Percentiles rank a stretch among this genome's conserved stretches.
Conservation (phyloP, 495 filamentous ascomycete genomes). For the Lophiotrema nucula region DNA sequence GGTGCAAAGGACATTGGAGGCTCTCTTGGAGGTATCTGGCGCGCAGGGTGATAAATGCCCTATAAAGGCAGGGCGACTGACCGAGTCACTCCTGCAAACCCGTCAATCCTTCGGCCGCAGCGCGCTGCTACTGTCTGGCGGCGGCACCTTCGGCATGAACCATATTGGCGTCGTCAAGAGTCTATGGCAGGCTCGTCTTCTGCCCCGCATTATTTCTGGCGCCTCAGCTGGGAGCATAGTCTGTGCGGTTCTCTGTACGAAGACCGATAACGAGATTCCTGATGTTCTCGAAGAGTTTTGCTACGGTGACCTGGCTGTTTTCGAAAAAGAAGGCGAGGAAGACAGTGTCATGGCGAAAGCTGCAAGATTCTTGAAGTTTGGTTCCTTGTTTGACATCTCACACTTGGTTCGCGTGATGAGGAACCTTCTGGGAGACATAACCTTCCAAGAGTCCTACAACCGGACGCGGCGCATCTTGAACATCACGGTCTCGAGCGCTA, state of each 20-base stretch:
- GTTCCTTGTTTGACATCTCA: conserved; percentile 77
- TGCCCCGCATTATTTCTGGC: conserved; percentile 90
- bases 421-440: conserved; percentile 76
- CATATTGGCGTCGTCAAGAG: conserved; percentile 93
- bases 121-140: conserved; percentile 82
- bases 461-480: conserved; percentile 85
- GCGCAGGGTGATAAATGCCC: conserved; percentile 51
- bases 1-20: conserved; percentile 66
- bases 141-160: conserved; percentile 93
- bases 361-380: conserved; percentile 74
- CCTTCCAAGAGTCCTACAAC: conserved; percentile 95
- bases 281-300: conserved; percentile 69
- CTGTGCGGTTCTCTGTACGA: conserved; percentile 77
- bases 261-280: conserved; percentile 82
- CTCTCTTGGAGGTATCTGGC: conserved; percentile 64
- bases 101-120: conserved; percentile 87
- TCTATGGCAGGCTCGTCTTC: conserved; percentile 68
- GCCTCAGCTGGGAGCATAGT: conserved; percentile 95
- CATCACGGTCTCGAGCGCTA: conserved; percentile 85
- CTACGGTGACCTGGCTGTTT: conserved; percentile 80
- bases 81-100: conserved; percentile 72
- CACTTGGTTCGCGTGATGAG: conserved; percentile 80
- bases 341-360: conserved; percentile 67
- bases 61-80: conserved; percentile 62
- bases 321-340: conserved; percentile 68